Base-by-base conservation (phyloP, 139 green algal genomes). In the Gonium pectorale region DNA sequence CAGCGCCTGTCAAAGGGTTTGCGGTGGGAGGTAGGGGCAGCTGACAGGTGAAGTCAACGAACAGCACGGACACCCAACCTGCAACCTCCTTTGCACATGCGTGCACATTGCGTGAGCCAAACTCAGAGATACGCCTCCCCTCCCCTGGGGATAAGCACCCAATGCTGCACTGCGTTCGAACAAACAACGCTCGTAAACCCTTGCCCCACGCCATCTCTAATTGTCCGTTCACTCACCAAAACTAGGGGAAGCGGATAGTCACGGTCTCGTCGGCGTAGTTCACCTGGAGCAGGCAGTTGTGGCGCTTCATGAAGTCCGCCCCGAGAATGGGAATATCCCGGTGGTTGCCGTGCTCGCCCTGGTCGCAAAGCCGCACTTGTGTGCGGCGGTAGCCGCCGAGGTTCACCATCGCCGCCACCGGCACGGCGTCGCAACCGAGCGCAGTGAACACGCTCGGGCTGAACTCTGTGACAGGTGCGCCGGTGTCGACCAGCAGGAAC, bases 401-500 rank as follows among this genome's bases (percentile, higher is more conserved):
- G 40, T 56, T 74, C 22, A 74, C 5, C 4, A 37, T 54, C 22
- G 40, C 22, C 17, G 40, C 67, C 67, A 27, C 27, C 3, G 40
- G 67, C 22, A 74, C 37, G 33, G 19, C 27, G 40, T 74, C 67
- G 40, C 41, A 74, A 24, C 67, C 67, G 22, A 74, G 67, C 6
- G 67, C 67, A 54, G 22, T 59, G 40, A 74, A 74, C 40, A 74
- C 67, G 40, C 67, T 56, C 24, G 40, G 67, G 67, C 67, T 74
- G 67, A 74, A 24, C 67, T 74, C 67, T 24, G 67, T 74, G 67
- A 74, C 67, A 2, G 67, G 67, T 24, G 67, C 40, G 40, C 40
- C 41, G 4, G 67, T 74, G 40, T 74, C 67, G 5, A 74, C 67
- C 41, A 54, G 67, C 40, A 56, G 67, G 41, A 74, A 74, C 40